phyloP scores from a whole-genome alignment of 2,329 filamentous ascomycete species.

The Dactylellina parvicollis region DNA sequence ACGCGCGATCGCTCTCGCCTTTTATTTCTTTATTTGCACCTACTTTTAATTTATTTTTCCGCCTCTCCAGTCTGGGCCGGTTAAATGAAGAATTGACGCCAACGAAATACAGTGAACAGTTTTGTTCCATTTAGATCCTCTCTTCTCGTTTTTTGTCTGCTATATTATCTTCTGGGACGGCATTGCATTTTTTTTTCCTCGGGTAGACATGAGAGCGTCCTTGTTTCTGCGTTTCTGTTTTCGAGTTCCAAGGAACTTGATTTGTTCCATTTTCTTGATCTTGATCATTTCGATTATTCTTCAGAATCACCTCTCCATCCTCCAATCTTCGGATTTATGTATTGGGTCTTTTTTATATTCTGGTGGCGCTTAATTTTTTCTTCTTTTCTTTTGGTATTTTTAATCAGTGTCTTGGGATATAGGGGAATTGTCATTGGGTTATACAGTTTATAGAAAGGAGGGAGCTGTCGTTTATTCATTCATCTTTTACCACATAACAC shows the following conservation, averaged over 20 bases:
- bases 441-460: slow-evolving; percentile 47
- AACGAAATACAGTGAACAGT: too few relatives aligned
- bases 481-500: slow-evolving; percentile 10
- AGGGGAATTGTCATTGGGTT: slow-evolving; percentile 21
- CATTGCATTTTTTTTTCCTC: slow-evolving; percentile 15
- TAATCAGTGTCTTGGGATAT: slow-evolving; percentile 20
- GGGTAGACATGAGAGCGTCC: slow-evolving; percentile 9
- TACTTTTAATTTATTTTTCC: not conserved
- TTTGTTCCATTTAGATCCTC: too few relatives aligned
- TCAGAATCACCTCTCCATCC: not conserved
- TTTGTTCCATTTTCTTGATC: not conserved
- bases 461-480: slow-evolving; percentile 26
- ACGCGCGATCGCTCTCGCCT: not conserved
- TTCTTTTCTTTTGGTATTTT: slow-evolving; percentile 9
- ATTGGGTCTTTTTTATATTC: not conserved
- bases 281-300: slow-evolving; percentile 15
- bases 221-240: not conserved
- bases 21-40: slow-evolving; percentile 1
- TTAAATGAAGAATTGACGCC: too few relatives aligned
- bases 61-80: too few relatives aligned
- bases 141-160: slow-evolving; percentile 1
- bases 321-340: not conserved
- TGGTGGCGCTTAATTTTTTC: slow-evolving; percentile 2
- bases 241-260: not conserved
- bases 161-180: slow-evolving; percentile 36